phyloP scores from a whole-genome alignment of 148 eudicot genomes.

The Chenopodium quinoa region DNA sequence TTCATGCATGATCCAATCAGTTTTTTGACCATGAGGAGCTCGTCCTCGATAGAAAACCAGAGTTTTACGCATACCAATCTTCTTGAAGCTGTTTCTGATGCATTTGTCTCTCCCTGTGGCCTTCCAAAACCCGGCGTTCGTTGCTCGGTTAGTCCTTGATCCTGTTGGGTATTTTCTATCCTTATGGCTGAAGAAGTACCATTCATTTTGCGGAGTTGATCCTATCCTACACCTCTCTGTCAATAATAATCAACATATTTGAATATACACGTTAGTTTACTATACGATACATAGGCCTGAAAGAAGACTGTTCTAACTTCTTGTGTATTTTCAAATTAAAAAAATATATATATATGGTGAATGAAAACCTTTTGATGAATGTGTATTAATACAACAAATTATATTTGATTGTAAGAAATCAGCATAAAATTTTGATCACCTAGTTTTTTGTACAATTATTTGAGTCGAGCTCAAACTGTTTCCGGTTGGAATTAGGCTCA shows the following conservation, averaged over 20 bases:
- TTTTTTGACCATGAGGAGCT: conserved; percentile 95
- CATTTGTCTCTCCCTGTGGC: conserved; percentile 95
- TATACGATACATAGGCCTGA: too few relatives aligned
- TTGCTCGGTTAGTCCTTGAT: conserved; percentile 88
- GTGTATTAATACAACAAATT: too few relatives aligned
- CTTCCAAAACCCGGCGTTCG: conserved; percentile 95
- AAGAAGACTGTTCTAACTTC: too few relatives aligned
- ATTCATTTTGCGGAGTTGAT: conserved; percentile 84
- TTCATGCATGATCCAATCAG: conserved; percentile 98
- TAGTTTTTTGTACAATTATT: too few relatives aligned
- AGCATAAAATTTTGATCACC: too few relatives aligned
- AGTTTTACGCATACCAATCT: conserved; percentile 95
- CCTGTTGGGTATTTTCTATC: conserved; percentile 95
- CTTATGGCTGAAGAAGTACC: conserved; percentile 96
- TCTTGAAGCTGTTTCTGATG: conserved; percentile 71
- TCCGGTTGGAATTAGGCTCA: too few relatives aligned
- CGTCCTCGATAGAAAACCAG: conserved; percentile 87
- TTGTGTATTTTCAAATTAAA: too few relatives aligned
- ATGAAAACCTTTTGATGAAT: too few relatives aligned
- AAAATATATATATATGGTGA: too few relatives aligned
- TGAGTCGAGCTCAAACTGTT: too few relatives aligned
- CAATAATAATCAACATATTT: neutral
- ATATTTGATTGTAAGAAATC: too few relatives aligned
- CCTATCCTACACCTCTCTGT: conserved; percentile 87
- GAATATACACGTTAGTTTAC: neutral